A percentile compares a stretch with the other conserved stretches of the same genome.
phyloP scores from a whole-genome alignment of 2,329 filamentous ascomycete species.

The Escovopsis weberi region DNA sequence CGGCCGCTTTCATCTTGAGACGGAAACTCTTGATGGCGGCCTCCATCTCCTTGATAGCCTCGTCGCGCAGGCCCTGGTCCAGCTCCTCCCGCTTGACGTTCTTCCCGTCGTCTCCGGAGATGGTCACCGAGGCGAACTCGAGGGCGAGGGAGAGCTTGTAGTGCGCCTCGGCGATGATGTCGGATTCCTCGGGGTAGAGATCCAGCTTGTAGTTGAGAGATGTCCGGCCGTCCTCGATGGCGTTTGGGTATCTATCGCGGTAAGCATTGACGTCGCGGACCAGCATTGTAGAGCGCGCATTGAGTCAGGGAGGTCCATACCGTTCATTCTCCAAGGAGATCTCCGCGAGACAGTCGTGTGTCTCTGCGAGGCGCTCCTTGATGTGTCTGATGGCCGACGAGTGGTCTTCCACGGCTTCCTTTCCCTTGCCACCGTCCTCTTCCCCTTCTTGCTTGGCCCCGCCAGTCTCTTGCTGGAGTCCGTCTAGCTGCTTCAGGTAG shows the following conservation, averaged over 20 bases:
- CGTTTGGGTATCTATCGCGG: conserved; percentile 53
- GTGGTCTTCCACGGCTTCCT: conserved; percentile 26
- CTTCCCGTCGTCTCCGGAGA: conserved; percentile 33
- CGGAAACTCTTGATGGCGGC: conserved; percentile 59
- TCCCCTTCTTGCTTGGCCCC: conserved; percentile 19
- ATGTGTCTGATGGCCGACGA: conserved; percentile 39
- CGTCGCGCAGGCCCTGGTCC: conserved; percentile 55
- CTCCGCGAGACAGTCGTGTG: conserved; percentile 84
- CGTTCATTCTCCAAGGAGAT: conserved; percentile 95
- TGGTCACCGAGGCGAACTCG: conserved; percentile 76
- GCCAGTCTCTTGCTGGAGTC: conserved; percentile 18
- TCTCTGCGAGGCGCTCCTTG: conserved; percentile 81
- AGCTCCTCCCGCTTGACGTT: conserved; percentile 35
- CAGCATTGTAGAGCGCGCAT: not conserved
- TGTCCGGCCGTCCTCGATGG: conserved; percentile 69
- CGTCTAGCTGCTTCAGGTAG: conserved; percentile 40
- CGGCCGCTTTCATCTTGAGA: conserved; percentile 55
- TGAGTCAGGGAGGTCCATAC: conserved; percentile 19
- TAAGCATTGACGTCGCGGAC: not conserved
- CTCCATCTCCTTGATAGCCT: conserved; percentile 58
- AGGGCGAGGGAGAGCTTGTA: conserved; percentile 92
- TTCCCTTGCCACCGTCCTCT: conserved; percentile 22
- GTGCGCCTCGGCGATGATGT: conserved; percentile 83
- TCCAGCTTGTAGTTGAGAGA: conserved; percentile 66
- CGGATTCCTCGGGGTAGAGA: conserved; percentile 66